These are phyloP conservation scores for Tolypocladium cylindrosporum DNA, from an alignment of 2,329 filamentous ascomycete species.

Conservation along the genomic window DNA sequence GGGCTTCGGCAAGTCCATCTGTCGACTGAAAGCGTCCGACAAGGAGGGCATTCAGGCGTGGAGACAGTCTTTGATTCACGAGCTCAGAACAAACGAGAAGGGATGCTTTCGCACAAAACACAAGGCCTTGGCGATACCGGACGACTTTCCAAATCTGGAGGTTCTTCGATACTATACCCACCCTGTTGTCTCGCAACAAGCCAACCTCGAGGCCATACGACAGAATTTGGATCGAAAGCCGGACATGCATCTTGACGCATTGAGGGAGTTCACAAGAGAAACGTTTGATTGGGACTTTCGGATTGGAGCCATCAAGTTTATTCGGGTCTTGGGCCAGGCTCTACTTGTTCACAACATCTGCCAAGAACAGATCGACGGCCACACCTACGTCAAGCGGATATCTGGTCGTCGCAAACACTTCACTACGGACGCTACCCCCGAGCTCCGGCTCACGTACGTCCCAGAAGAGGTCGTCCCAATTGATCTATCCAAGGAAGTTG, in stretches of 20 bases:
- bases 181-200: constrained; percentile 68
- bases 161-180: constrained; percentile 81
- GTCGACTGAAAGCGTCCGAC: constrained; percentile 52
- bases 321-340: constrained; percentile 68
- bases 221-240: constrained; percentile 12
- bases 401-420: constrained; percentile 59
- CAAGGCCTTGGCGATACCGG: constrained; percentile 63
- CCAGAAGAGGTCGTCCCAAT: constrained; percentile 70
- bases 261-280: constrained; percentile 67
- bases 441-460: constrained; percentile 69
- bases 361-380: constrained; percentile 7
- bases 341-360: constrained; percentile 54
- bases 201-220: constrained; percentile 16
- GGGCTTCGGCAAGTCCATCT: constrained; percentile 72
- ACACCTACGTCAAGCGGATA: constrained; percentile 53
- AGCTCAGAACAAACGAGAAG: constrained; percentile 75
- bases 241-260: constrained; percentile 27
- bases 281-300: constrained; percentile 80
- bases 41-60: constrained; percentile 52
- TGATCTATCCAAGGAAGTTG: constrained; percentile 62
- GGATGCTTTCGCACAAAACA: constrained; percentile 71
- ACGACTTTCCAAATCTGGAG: constrained; percentile 69
- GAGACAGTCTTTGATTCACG: constrained; percentile 61
- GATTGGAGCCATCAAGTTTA: constrained; percentile 73
- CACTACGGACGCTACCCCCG: constrained; percentile 63